Base-by-base conservation (phyloP, 768 basidiomycete genomes). In the Lanmaoa pseudosensibilis region DNA sequence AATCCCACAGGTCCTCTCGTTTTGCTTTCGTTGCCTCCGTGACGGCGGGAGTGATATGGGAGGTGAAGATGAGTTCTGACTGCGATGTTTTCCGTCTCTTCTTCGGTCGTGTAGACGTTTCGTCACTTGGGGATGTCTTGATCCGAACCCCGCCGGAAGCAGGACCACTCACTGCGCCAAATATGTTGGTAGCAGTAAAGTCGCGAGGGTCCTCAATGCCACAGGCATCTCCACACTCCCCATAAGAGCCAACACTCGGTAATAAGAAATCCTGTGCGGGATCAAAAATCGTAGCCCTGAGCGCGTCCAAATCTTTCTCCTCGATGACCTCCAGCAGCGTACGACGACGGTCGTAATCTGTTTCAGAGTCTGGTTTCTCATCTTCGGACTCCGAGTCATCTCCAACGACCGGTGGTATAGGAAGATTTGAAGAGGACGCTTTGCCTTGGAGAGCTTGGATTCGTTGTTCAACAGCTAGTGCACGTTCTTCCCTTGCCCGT, bases 401-500 rank as follows among this genome's bases (percentile, higher is more conserved):
- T 54, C 53, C 37, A 57, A 55, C 11, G 52, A 57, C 36, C 57
- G 66, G n/a, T 56, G 72, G 44, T 72, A 21, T 30, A 16, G 37
- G 34, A 52, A 37, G 19, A 11, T n/a, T 37, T 32, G 55, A 60
- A 40, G 58, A 45, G 36, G 63, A 53, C 18, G 40, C 41, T n/a
- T 67, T 50, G 38, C 66, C 68, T 68, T 80, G 77, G 45, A 85
- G 64, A 10, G 77, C 75, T 47, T 70, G 71, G 13, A 89, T 50
- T 34, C 92, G 79, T 21, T 74, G 77, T 70, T 93, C 88, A 8
- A 81, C 83, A n/a, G 90, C 91, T 36, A 84, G 60, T 2, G 89
- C 90, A 54, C 90, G 80, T 66, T 90, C 88, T 61, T 90, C 90
- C 56, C 90, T 75, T 15, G 90, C 91, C 33, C 87, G 80, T 68